Evolutionary conservation across 495 filamentous ascomycete species (phyloP).

Genomic region (Xylaria flabelliformis): DNA sequence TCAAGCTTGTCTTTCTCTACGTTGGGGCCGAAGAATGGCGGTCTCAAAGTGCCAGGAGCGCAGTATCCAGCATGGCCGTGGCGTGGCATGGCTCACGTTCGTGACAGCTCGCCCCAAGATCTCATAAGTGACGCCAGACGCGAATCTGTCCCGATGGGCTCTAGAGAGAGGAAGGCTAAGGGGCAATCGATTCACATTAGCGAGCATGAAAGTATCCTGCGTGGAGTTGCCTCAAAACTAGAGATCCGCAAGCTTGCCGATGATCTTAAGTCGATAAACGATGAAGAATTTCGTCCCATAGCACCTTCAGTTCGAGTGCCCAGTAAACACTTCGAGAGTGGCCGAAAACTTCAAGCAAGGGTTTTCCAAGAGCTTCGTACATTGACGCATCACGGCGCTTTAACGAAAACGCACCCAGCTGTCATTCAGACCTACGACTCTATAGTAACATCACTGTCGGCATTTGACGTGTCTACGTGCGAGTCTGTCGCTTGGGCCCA

Average conservation of each 20-base stretch:
- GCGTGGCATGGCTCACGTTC: constrained; percentile 66
- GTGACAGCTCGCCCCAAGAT: constrained; percentile 38
- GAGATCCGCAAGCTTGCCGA: constrained; percentile 35
- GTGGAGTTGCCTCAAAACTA: constrained; percentile 16
- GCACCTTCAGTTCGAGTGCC: constrained; percentile 55
- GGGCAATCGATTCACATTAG: constrained; percentile 50
- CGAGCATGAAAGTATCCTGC: constrained; percentile 53
- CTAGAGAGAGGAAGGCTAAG: constrained; percentile 56
- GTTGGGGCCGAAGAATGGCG: constrained; percentile 42
- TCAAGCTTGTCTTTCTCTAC: constrained; percentile 37
- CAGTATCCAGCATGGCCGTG: constrained; percentile 74
- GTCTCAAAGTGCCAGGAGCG: constrained; percentile 64
- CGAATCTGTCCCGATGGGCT: not conserved
- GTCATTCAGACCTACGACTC: constrained; percentile 65
- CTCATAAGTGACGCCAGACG: not conserved
- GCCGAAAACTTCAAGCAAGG: constrained; percentile 51
- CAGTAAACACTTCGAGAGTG: constrained; percentile 56
- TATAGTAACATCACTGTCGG: constrained; percentile 66
- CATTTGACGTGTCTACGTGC: constrained; percentile 81
- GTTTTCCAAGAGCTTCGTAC: constrained; percentile 45
- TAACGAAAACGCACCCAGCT: constrained; percentile 57
- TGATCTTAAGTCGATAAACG: constrained; percentile 45
- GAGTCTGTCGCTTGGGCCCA: constrained; percentile 78
- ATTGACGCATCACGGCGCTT: constrained; percentile 25
- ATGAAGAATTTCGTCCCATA: constrained; percentile 46